Evolutionary conservation across 805 yeast genomes (phyloP).

Genomic region (Cyberlindnera mycetangii): DNA sequence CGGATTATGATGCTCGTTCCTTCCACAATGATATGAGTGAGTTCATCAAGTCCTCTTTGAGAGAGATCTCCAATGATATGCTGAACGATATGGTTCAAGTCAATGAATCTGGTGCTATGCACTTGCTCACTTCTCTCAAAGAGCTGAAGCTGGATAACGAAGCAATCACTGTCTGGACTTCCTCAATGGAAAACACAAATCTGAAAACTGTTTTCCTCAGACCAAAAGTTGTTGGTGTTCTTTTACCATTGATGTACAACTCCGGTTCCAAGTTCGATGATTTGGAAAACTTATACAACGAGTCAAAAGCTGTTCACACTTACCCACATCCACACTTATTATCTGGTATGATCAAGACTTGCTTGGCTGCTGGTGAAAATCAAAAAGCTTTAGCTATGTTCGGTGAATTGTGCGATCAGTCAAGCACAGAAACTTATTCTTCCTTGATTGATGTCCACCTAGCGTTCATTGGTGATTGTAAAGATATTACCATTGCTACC

Average conservation of each 20-base stretch:
- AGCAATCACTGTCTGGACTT: constrained; percentile 69
- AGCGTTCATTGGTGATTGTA: constrained; percentile 73
- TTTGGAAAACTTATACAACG: constrained; percentile 52
- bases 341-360: constrained; percentile 72
- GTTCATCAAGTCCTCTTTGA: constrained; percentile 45
- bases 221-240: constrained; percentile 64
- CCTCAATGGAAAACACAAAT: constrained; percentile 46
- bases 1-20: constrained; percentile 58
- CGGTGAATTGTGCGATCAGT: constrained; percentile 54
- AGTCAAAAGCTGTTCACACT: constrained; percentile 33
- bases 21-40: constrained; percentile 52
- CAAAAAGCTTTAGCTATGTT: constrained; percentile 63
- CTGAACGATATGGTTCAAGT: constrained; percentile 41
- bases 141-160: constrained; percentile 61
- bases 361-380: constrained; percentile 61
- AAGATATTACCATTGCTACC: constrained; percentile 67
- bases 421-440: constrained; percentile 40
- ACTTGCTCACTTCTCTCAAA: constrained; percentile 53
- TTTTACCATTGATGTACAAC: constrained; percentile 63
- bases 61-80: constrained; percentile 50
- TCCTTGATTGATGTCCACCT: constrained; percentile 72
- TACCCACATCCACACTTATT: constrained; percentile 43
- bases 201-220: constrained; percentile 48
- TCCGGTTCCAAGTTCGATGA: constrained; percentile 62
- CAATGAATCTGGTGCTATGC: constrained; percentile 55